phyloP scores from a whole-genome alignment of 108 stramenopile species.

The Nitzschia sp. region DNA sequence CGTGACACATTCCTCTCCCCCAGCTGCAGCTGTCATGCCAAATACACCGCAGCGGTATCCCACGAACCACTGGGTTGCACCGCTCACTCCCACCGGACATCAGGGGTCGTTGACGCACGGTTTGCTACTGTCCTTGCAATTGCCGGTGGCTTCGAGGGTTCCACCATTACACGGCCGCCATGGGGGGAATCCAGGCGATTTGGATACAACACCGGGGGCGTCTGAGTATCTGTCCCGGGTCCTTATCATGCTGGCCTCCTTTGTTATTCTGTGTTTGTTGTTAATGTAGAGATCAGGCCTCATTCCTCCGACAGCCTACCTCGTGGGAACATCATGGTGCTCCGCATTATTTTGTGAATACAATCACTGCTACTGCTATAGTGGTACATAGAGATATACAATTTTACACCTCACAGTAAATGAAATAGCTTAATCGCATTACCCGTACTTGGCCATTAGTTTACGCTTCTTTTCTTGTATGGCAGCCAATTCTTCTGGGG shows the following conservation, averaged over 20 bases:
- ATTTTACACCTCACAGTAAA: no score
- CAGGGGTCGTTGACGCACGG: conserved; percentile 39
- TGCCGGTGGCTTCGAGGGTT: conserved; percentile 8
- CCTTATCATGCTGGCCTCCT: conserved; percentile 66
- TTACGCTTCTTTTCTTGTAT: conserved; percentile 81
- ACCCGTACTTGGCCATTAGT: conserved; percentile 79
- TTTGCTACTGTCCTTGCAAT: conserved; percentile 33
- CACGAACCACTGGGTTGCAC: conserved; percentile 2
- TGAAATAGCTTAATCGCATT: not conserved
- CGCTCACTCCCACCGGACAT: conserved; percentile 33
- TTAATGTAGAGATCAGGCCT: conserved; percentile 44
- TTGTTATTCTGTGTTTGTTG: conserved; percentile 76
- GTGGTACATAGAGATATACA: no score
- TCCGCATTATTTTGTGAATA: no score
- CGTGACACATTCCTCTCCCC: conserved; percentile 3
- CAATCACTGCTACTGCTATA: no score
- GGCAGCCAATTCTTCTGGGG: conserved; percentile 69
- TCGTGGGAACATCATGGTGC: no score
- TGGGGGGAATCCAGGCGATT: conserved; percentile 4
- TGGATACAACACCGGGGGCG: conserved; percentile 25
- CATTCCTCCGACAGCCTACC: no score
- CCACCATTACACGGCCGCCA: conserved; percentile 17
- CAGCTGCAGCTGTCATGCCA: conserved; percentile 14
- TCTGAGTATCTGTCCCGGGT: conserved; percentile 68
- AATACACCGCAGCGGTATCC: conserved; percentile 5